Evolutionary conservation across 228 moss, liverwort and hornwort species (phyloP), one percentile per base, ranked within the genome.

Genomic region (Sphagnum magellanicum): DNA sequence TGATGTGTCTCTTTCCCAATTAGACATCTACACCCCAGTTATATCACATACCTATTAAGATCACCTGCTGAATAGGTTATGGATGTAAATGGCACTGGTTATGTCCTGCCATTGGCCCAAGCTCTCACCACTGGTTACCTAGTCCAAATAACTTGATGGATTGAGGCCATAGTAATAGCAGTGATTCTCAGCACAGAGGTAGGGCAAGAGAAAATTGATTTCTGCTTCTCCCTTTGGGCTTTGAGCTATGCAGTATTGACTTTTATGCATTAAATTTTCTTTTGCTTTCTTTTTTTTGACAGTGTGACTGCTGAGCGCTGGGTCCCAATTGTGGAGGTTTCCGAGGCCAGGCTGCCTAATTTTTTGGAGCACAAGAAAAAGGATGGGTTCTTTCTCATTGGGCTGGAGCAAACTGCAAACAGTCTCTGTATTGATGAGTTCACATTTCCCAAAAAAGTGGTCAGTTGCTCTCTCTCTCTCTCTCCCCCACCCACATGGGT

Each of bases 381-480:
- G 55, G 82, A 90, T 68, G 95, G 90, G 5, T 89, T 83, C 70
- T 68, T 80, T 52, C 63, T 90, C 57, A 49, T 90, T 75, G 90
- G 92, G 51, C 71, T 95, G 73, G 89, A 85, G 63, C 88, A 82
- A 70, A 90, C 82, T 63, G 77, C 76, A 50, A 69, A 81, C 61
- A 90, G 90, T 70, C 60, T 79, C 52, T 72, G 67, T 57, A 80
- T 86, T 49, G 76, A 85, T 65, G 81, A 77, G 59, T 83, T 79
- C 69, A 68, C 74, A 0, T 95, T 95, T 64, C 76, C 78, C 32
- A n/a, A 74, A n/a, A 95, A 77, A 90, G 78, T 82, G 59, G 89
- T 92, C 68, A 53, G 87, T 80, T 47, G 46, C 70, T 65, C 17
- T 50, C 51, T 58, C 53, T 58, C n/a, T 8, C 53, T 10, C 16